Evolutionary conservation across 306 rosid genomes (phyloP).

Genomic region (Purshia tridentata): DNA sequence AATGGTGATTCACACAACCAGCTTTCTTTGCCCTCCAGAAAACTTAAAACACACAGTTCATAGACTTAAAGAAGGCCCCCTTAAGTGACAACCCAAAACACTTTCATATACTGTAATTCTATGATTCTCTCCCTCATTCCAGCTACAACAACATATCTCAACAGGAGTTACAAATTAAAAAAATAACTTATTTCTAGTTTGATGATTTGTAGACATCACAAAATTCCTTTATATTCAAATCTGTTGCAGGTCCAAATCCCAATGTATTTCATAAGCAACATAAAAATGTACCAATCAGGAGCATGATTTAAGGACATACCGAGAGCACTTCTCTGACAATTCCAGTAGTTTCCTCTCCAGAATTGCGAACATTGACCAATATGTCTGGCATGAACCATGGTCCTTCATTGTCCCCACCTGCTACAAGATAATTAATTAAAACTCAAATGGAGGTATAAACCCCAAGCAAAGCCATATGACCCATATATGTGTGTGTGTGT

Average conservation of each 20-base stretch:
- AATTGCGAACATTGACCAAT: conserved; percentile 75
- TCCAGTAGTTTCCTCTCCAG: conserved; percentile 79
- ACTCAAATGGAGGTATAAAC: background rate
- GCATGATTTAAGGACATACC: conserved; percentile 50
- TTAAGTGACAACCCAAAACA: background rate
- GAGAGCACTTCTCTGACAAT: conserved; percentile 77
- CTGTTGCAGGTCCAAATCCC: background rate
- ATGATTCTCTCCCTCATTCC: background rate
- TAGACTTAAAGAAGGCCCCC: background rate
- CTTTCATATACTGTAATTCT: background rate
- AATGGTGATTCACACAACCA: too few relatives aligned
- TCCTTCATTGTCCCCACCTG: conserved; percentile 90
- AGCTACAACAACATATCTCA: background rate
- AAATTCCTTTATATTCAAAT: background rate
- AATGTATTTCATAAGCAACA: background rate
- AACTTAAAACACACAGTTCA: background rate
- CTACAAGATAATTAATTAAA: conserved; percentile 21
- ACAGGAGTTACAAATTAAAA: background rate
- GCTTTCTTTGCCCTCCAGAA: background rate
- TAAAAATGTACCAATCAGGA: background rate
- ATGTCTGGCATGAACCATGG: conserved; percentile 87
- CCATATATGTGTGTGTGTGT: too few relatives aligned
- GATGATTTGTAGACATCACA: background rate
- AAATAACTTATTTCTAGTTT: background rate
- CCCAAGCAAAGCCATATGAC: background rate